Evolutionary conservation across 164 flowering plant genomes (phyloP), one percentile per base, ranked within the genome.

Genomic region (Sedum album): DNA sequence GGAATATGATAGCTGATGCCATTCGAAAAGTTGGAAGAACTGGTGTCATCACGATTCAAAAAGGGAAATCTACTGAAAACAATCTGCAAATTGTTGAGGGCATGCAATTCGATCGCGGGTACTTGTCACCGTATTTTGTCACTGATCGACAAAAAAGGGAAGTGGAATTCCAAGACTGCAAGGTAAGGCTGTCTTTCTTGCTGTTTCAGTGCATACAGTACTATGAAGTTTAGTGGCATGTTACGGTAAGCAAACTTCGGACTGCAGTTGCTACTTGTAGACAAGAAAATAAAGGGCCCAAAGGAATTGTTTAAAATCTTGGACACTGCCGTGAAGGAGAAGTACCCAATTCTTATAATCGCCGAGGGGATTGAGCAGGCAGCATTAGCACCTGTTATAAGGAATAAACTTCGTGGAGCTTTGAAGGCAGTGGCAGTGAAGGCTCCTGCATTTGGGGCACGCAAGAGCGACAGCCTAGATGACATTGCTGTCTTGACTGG

Each of bases 101-200:
- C 72, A 93, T 90, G 96, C 89, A 90, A 33, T 93, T 93, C 72
- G 87, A 88, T 79, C 93, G 96, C 35, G 98, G 98, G 61, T 93
- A 84, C 75, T 71, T 93, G 78, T 93, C 98, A 63, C 90, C 88
- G 53, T 89, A 90, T 74, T 89, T 93, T 68, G 93, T 88, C 63
- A 93, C 90, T 35, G 93, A 93, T 76, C 66, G 88, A 60, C 68
- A 69, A 65, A 88, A 76, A 73, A 87, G 72, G 88, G 64, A 65
- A 4, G 91, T 77, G 9, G 96, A 90, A 73, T 85, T 80, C 72
- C 82, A 88, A 6, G 51, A 85, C 63, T 90, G 93, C 86, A 93
- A 88, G 91, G 98, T 93, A 76, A 26, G 61, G 53, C 44, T 69
- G 26, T 46, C 51, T 28, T 71, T 69, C 51, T 46, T 17, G 20